Evolutionary conservation across 2,329 filamentous ascomycete species (phyloP).

Genomic region (Tolypocladium tundrense): DNA sequence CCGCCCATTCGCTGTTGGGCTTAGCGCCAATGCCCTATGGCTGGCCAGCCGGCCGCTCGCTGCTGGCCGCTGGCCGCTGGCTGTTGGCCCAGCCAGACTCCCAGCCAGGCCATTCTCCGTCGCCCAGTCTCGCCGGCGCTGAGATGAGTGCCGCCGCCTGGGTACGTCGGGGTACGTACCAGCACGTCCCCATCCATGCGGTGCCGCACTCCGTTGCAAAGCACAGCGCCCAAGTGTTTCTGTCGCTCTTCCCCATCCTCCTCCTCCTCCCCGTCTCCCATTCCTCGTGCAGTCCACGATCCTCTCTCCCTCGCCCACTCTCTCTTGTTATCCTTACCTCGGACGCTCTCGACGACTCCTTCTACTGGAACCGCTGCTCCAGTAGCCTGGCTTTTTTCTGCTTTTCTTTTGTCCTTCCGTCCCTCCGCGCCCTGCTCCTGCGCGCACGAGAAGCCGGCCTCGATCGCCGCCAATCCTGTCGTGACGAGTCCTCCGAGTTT

Average conservation of each 20-base stretch:
- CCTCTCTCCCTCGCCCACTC: constrained; percentile 10
- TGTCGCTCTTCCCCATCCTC: constrained; percentile 27
- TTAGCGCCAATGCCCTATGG: constrained; percentile 19
- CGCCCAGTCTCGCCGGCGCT: background rate
- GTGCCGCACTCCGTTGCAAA: constrained; percentile 3
- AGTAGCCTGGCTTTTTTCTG: constrained; percentile 4
- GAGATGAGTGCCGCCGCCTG: background rate
- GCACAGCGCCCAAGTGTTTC: constrained; percentile 15
- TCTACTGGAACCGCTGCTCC: background rate
- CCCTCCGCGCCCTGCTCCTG: constrained; percentile 8
- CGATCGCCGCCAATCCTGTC: constrained; percentile 9
- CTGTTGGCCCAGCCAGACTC: background rate
- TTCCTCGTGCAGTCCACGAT: constrained; percentile 23
- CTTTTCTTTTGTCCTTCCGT: constrained; percentile 6
- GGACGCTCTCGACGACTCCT: constrained; percentile 9
- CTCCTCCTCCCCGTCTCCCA: constrained; percentile 22
- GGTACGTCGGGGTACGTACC: constrained; percentile 11
- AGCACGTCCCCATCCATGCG: background rate
- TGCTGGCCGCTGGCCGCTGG: background rate
- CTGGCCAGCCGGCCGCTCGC: background rate
- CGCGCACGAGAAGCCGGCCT: constrained; percentile 15
- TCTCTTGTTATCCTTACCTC: constrained; percentile 9
- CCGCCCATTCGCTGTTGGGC: constrained; percentile 23
- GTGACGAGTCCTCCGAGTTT: constrained; percentile 19
- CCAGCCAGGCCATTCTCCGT: background rate